Percentiles rank a stretch among this genome's conserved stretches.
These are phyloP conservation scores for Rhodotorula babjevae DNA, from an alignment of 768 basidiomycete species.

Conservation along the genomic window DNA sequence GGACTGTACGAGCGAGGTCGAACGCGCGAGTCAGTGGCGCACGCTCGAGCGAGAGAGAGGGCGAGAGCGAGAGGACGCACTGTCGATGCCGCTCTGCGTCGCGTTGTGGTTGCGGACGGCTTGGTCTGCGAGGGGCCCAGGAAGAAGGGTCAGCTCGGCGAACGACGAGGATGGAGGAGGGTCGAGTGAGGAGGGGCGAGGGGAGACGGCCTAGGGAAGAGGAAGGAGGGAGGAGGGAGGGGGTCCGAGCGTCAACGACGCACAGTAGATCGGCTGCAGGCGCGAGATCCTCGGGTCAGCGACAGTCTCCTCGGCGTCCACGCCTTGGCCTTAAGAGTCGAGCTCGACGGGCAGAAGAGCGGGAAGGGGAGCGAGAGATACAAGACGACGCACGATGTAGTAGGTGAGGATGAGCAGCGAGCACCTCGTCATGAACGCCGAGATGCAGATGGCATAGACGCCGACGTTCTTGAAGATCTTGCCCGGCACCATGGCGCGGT, in stretches of 20 bases:
- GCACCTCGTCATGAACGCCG: slow-evolving; percentile 30
- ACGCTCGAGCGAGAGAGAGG: background rate
- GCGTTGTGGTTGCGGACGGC: slow-evolving; percentile 33
- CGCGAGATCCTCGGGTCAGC: no score
- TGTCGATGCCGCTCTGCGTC: slow-evolving; percentile 37
- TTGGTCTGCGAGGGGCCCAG: slow-evolving; percentile 4
- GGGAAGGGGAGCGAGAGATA: no score
- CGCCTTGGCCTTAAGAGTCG: no score
- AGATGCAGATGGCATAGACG: slow-evolving; percentile 16
- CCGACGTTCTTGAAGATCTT: slow-evolving; percentile 11
- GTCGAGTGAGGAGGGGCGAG: no score
- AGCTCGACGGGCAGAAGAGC: background rate
- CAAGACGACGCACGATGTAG: slow-evolving; percentile 14
- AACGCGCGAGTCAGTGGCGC: background rate
- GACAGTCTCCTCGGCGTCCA: no score
- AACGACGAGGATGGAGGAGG: no score
- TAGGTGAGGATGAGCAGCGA: slow-evolving; percentile 31
- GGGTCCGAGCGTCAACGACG: background rate
- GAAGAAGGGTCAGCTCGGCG: no score
- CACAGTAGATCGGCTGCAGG: slow-evolving; percentile 8
- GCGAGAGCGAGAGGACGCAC: background rate
- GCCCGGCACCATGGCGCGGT: slow-evolving; percentile 50
- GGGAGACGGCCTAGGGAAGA: no score
- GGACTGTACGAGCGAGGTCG: background rate
- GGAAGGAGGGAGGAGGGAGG: no score